Evolutionary conservation across 2,329 filamentous ascomycete genomes (phyloP).

Genomic region (Graphilbum sp.): DNA sequence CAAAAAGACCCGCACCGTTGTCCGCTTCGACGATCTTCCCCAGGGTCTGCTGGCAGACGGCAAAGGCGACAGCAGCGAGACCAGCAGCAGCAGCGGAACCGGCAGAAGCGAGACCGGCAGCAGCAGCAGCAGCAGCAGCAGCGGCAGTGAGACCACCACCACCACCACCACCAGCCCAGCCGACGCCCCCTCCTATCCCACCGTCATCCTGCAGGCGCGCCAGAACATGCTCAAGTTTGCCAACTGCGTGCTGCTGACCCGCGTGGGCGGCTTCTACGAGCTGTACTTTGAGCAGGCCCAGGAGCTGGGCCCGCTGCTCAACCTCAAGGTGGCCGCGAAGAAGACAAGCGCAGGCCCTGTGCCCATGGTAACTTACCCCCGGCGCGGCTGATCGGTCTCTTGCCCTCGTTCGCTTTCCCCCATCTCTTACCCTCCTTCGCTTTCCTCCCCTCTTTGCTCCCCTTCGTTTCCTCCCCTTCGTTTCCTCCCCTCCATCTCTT

Average conservation of each 20-base stretch:
- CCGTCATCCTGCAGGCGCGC: conserved; percentile 73
- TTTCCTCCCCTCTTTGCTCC: neutral
- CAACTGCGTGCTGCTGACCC: conserved; percentile 79
- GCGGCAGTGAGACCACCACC: neutral
- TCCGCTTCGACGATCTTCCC: conserved; percentile 39
- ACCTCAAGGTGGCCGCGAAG: conserved; percentile 70
- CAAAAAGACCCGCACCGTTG: conserved; percentile 36
- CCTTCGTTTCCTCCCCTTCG: neutral
- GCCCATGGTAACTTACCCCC: conserved; percentile 64
- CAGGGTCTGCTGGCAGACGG: conserved; percentile 33
- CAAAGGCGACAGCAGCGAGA: neutral
- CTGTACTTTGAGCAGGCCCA: conserved; percentile 94
- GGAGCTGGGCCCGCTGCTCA: conserved; percentile 69
- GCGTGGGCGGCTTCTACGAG: conserved; percentile 94
- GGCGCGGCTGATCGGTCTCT: too few relatives aligned
- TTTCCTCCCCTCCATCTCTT: neutral
- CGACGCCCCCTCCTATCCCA: conserved; percentile 49
- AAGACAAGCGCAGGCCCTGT: conserved; percentile 66
- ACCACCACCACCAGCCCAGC: neutral
- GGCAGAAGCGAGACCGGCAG: neutral
- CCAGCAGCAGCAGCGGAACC: neutral
- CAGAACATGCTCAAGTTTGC: conserved; percentile 83
- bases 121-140: neutral
- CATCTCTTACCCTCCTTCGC: neutral
- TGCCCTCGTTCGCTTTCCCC: neutral